phyloP scores from a whole-genome alignment of 2,329 filamentous ascomycete species.

The Neofusicoccum sp. region DNA sequence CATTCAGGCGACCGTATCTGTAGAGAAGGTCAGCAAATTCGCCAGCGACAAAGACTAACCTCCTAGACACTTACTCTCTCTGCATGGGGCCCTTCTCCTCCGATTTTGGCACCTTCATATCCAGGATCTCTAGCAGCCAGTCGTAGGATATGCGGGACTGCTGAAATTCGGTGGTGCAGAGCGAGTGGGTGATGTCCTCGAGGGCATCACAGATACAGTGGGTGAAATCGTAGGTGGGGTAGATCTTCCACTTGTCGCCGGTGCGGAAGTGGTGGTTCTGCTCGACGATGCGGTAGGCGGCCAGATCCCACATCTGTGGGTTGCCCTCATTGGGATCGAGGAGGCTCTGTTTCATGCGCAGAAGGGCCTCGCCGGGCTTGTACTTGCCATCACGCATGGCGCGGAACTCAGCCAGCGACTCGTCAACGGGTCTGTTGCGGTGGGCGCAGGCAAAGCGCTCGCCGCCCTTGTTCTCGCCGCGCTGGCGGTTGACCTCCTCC shows the following conservation, averaged over 20 bases:
- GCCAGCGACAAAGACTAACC: conserved; percentile 34
- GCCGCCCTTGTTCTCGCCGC: conserved; percentile 68
- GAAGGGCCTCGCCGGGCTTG: conserved; percentile 76
- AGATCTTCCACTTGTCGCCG: conserved; percentile 84
- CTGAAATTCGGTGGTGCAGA: conserved; percentile 93
- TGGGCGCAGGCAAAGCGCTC: conserved; percentile 80
- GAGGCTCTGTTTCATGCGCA: conserved; percentile 90
- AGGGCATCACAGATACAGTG: conserved; percentile 92
- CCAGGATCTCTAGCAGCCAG: conserved; percentile 80
- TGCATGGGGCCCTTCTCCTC: conserved; percentile 73
- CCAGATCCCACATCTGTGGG: conserved; percentile 95
- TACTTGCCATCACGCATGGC: conserved; percentile 93
- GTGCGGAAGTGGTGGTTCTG: conserved; percentile 77
- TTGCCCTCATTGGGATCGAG: conserved; percentile 68
- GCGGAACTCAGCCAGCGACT: conserved; percentile 80
- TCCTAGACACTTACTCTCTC: conserved; percentile 63
- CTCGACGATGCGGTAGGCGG: conserved; percentile 82
- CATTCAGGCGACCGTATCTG: conserved; percentile 68
- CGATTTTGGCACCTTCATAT: conserved; percentile 70
- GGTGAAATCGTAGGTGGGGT: conserved; percentile 92
- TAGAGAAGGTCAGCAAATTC: conserved; percentile 23
- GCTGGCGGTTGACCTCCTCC: conserved; percentile 81
- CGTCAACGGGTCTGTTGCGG: conserved; percentile 71
- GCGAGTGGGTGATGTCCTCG: conserved; percentile 86
- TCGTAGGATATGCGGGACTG: conserved; percentile 86